phyloP scores from a whole-genome alignment of 2,329 filamentous ascomycete genomes.

The Coniochaeta sp. region DNA sequence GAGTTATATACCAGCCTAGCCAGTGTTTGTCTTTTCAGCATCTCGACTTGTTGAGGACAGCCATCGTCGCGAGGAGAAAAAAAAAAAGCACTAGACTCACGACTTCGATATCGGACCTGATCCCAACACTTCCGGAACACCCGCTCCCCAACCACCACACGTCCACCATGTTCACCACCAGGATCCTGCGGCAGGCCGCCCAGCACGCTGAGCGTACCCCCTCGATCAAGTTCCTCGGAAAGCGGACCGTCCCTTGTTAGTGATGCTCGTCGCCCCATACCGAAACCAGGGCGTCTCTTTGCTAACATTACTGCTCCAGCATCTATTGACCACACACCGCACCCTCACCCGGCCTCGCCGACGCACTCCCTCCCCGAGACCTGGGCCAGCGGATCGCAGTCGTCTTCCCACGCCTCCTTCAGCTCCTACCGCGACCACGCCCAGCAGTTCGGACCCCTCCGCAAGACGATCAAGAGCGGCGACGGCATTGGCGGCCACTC shows the following conservation, averaged over 20 bases:
- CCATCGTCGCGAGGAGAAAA: constrained; percentile 16
- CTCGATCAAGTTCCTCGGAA: constrained; percentile 55
- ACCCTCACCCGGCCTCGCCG: constrained; percentile 66
- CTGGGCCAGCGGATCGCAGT: constrained; percentile 32
- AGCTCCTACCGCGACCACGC: constrained; percentile 71
- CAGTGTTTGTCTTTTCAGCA: neutral
- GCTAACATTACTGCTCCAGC: constrained; percentile 34
- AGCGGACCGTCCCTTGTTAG: constrained; percentile 51
- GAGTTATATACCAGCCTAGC: constrained; percentile 1
- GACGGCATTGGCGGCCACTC: constrained; percentile 51
- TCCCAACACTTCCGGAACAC: neutral
- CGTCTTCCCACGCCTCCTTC: constrained; percentile 52
- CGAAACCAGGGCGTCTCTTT: neutral
- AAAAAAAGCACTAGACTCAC: neutral
- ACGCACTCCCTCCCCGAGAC: constrained; percentile 49
- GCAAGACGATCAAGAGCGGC: constrained; percentile 41
- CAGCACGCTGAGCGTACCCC: constrained; percentile 53
- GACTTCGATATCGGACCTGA: neutral
- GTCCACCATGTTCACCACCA: constrained; percentile 45
- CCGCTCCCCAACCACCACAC: neutral
- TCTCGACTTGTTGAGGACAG: constrained; percentile 10
- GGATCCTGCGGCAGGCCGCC: constrained; percentile 49
- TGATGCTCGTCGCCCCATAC: constrained; percentile 6
- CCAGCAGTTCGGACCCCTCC: constrained; percentile 70
- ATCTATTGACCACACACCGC: constrained; percentile 63